Base-by-base conservation (phyloP, 352 stramenopile genomes). In the Globisporangium cystogenes region DNA sequence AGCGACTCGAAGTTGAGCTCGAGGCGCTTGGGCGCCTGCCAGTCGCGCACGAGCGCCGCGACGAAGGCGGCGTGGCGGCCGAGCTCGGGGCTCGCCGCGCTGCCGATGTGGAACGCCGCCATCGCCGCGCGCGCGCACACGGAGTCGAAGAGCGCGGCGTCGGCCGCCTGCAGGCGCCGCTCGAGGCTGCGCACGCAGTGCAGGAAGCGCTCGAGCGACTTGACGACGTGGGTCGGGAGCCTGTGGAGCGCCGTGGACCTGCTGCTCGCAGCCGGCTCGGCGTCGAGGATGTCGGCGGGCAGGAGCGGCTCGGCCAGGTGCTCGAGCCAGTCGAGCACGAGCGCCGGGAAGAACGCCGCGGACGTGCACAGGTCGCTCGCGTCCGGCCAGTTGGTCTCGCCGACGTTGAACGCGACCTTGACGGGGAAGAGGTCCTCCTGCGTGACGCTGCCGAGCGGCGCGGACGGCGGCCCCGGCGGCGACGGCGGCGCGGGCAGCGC, bases 281-380 rank as follows among this genome's bases (percentile, higher is more conserved):
- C 59, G 3, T 78, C 68, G 23, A 74, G 43, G 4, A 82, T 33
- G 8, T 72, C 61, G 7, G 43, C 53, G 8, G 56, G 61, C 26
- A 93, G 46, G 14, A 93, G 43, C 1, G 78, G 79, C 20, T 85
- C 74, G 3, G 57, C 53, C 27, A 93, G 68, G 43, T 93, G 78
- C 45, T 93, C 83, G 7, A 93, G 66, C 83, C 83, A 93, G 42
- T 90, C 81, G 4, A 93, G 65, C 26, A 93, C 55, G 21, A 93
- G 63, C n/a, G 74, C 65, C 7, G 71, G 59, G 33, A 70, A 60
- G 47, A 67, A 66, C 0, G 55, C 51, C 7, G 43, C 56, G 20
- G 20, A 42, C 3, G 48, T 18, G 44, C 73, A 77, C 37, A 68
- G 26, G 2, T 55, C 56, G 15, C 65, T 57, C 4, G 70, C 76